These are phyloP conservation scores for Fusarium humuli DNA, from an alignment of 2,329 filamentous ascomycete species.

Conservation along the genomic window DNA sequence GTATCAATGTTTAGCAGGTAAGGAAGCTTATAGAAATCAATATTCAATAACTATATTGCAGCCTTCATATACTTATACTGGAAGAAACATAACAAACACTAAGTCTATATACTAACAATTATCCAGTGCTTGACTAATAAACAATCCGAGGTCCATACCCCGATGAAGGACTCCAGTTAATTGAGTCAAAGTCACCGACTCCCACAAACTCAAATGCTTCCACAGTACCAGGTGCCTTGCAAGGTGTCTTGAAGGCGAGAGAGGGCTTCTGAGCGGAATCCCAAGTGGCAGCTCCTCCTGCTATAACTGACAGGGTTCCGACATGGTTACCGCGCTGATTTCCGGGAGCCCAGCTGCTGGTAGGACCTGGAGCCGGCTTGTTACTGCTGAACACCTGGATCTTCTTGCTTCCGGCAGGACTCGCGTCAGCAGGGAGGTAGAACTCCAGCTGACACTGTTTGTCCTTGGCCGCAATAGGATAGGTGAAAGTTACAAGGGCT, in stretches of 20 bases:
- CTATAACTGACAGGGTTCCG: not conserved
- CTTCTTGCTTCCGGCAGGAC: slow-evolving; percentile 2
- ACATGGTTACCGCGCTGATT: not conserved
- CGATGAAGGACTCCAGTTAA: not conserved
- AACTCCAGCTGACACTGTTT: slow-evolving; percentile 3
- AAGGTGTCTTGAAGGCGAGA: slow-evolving; percentile 5
- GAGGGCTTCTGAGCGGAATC: not conserved
- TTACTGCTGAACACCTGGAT: slow-evolving; percentile 1
- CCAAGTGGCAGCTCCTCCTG: not conserved
- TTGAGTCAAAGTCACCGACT: not conserved
- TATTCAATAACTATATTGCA: too few species aligned
- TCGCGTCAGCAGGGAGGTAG: not conserved
- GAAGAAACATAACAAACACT: too few species aligned
- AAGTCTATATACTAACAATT: too few species aligned
- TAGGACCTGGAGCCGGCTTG: not conserved
- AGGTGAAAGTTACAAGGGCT: slow-evolving; percentile 7
- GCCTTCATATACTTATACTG: too few species aligned
- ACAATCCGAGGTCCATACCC: slow-evolving; percentile 5
- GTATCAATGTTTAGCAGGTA: too few species aligned
- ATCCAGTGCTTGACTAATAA: not conserved
- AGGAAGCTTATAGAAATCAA: too few species aligned
- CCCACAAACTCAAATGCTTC: slow-evolving; percentile 12
- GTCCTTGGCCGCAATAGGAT: not conserved
- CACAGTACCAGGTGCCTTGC: slow-evolving; percentile 8
- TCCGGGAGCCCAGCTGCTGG: not conserved